Conservation (phyloP, 768 basidiomycete species). For the Amyloporia xantha region DNA sequence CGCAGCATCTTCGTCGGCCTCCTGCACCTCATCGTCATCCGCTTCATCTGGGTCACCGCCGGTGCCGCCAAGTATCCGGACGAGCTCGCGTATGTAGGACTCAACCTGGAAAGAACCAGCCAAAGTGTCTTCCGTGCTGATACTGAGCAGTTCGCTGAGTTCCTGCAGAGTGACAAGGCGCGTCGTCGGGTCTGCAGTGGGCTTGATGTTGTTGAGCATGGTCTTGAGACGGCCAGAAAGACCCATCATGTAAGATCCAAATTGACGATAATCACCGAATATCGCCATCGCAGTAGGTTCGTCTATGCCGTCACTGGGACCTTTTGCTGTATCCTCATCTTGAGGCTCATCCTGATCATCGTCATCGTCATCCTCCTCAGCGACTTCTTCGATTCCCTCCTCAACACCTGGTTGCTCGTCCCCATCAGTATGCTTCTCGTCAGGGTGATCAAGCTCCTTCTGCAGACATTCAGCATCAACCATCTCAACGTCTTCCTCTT, state of each 20-base stretch:
- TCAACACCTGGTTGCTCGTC: slow-evolving; percentile 43
- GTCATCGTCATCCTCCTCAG: slow-evolving; percentile 37
- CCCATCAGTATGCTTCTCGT: slow-evolving; percentile 38
- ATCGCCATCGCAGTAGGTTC: slow-evolving; percentile 73
- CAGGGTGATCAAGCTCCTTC: slow-evolving; percentile 37
- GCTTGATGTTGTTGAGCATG: slow-evolving; percentile 84
- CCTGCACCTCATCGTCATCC: slow-evolving; percentile 55
- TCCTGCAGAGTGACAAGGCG: slow-evolving; percentile 90
- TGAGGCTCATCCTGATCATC: slow-evolving; percentile 41
- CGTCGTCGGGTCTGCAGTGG: slow-evolving; percentile 76
- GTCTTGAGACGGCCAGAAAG: slow-evolving; percentile 84
- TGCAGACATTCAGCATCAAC: slow-evolving; percentile 54
- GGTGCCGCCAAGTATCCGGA: slow-evolving; percentile 82
- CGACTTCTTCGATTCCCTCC: slow-evolving; percentile 37
- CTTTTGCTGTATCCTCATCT: slow-evolving; percentile 32
- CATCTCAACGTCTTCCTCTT: slow-evolving; percentile 76
- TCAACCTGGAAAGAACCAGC: slow-evolving; percentile 95
- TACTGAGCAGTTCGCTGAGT: slow-evolving; percentile 88
- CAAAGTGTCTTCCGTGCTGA: slow-evolving; percentile 95
- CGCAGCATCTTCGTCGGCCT: slow-evolving; percentile 78
- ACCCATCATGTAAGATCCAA: slow-evolving; percentile 90
- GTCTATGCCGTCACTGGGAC: slow-evolving; percentile 39
- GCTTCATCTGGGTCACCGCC: slow-evolving; percentile 66
- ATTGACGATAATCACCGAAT: slow-evolving; percentile 80
- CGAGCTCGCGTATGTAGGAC: slow-evolving; percentile 84